These are phyloP conservation scores for Aspergillus indologenus DNA, from an alignment of 495 filamentous ascomycete genomes.

Conservation along the genomic window DNA sequence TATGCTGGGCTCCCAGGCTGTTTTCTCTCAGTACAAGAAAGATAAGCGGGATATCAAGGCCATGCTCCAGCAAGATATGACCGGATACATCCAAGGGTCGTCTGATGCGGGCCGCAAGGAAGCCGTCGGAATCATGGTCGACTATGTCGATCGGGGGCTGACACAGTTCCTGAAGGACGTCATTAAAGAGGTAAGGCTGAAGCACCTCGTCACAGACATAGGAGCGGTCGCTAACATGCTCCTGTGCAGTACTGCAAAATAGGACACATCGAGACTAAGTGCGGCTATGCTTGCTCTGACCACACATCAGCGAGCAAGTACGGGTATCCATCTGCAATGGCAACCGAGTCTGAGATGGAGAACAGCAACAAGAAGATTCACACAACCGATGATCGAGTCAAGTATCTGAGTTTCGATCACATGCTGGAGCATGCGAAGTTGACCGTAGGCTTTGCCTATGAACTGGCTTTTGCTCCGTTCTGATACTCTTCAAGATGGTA, in stretches of 20 bases:
- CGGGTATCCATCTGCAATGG: constrained; percentile 92
- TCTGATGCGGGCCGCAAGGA: constrained; percentile 79
- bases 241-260: constrained; percentile 76
- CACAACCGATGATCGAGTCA: constrained; percentile 80
- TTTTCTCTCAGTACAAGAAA: constrained; percentile 83
- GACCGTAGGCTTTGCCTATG: constrained; percentile 85
- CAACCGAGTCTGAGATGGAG: constrained; percentile 87
- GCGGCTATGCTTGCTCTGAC: constrained; percentile 96
- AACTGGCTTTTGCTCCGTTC: constrained; percentile 59
- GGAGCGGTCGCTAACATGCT: constrained; percentile 9
- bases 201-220: neutral
- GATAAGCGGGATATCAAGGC: constrained; percentile 76
- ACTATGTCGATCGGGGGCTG: constrained; percentile 79
- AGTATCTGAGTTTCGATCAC: constrained; percentile 90
- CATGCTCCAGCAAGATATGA: constrained; percentile 99
- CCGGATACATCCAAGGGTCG: constrained; percentile 81
- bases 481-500: constrained; percentile 15
- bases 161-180: constrained; percentile 92
- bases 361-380: constrained; percentile 88
- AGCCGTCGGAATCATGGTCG: constrained; percentile 87
- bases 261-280: constrained; percentile 86
- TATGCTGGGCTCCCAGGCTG: constrained; percentile 77
- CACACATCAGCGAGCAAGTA: constrained; percentile 96
- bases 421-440: constrained; percentile 97
- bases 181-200: constrained; percentile 60